A percentile compares a stretch with the other conserved stretches of the same genome.
phyloP scores from a whole-genome alignment of 1,139 yeast species.

The Geotrichum fermentans region DNA sequence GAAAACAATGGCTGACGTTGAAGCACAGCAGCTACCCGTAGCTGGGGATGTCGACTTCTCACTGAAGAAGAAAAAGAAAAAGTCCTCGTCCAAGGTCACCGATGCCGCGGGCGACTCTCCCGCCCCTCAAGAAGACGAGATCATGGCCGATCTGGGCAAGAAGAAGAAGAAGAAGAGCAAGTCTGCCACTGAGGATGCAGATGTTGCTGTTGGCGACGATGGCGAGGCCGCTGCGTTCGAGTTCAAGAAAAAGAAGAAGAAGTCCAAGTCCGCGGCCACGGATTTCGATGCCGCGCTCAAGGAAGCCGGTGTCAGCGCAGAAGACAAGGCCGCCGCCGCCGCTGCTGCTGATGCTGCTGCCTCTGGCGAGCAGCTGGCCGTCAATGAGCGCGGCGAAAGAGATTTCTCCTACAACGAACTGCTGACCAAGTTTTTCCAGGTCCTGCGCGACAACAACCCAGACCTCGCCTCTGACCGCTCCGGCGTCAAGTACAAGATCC shows the following conservation, averaged over 20 bases:
- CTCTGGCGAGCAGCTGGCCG: slow-evolving; percentile 23
- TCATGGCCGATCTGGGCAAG: slow-evolving; percentile 48
- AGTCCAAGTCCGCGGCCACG: slow-evolving; percentile 42
- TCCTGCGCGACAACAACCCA: slow-evolving; percentile 89
- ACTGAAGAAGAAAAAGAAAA: slow-evolving; percentile 74
- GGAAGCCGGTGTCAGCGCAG: slow-evolving; percentile 69
- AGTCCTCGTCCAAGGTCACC: slow-evolving; percentile 45
- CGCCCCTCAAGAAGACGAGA: slow-evolving; percentile 40
- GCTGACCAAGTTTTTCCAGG: slow-evolving; percentile 75
- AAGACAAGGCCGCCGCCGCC: slow-evolving; percentile 14
- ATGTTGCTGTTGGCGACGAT: slow-evolving; percentile 74
- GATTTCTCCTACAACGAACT: slow-evolving; percentile 76
- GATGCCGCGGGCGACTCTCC: slow-evolving; percentile 29
- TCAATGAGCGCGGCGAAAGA: slow-evolving; percentile 40
- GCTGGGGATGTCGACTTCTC: slow-evolving; percentile 31
- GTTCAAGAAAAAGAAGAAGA: slow-evolving; percentile 49
- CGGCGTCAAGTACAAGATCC: slow-evolving; percentile 90
- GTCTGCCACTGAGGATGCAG: slow-evolving; percentile 60
- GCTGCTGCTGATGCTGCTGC: slow-evolving; percentile 12
- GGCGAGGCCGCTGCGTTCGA: slow-evolving; percentile 4
- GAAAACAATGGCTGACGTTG: slow-evolving; percentile 19
- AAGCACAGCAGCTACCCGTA: slow-evolving; percentile 7
- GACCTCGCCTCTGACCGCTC: slow-evolving; percentile 96
- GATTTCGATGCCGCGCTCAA: slow-evolving; percentile 89
- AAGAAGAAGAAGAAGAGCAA: slow-evolving; percentile 43